Conservation (phyloP, 2,329 filamentous ascomycete species). For the Tolypocladium pustulatum region DNA sequence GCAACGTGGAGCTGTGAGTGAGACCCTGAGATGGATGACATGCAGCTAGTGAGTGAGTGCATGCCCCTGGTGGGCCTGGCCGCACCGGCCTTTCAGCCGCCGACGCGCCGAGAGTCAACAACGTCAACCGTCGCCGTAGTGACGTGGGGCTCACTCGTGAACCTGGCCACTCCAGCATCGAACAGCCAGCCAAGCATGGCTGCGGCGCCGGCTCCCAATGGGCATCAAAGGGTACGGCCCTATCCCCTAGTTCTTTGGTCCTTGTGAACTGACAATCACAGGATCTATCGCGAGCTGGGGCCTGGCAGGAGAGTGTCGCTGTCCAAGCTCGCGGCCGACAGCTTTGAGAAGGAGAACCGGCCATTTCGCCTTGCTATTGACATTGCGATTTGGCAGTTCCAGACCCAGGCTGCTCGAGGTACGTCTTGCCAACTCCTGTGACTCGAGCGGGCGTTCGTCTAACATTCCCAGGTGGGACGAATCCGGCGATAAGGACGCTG, state of each 20-base stretch:
- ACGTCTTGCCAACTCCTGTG: conserved; percentile 1
- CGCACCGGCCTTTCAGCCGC: conserved; percentile 8
- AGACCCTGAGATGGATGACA: not conserved
- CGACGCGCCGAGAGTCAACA: conserved; percentile 19
- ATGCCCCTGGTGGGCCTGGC: conserved; percentile 2
- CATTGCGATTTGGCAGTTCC: conserved; percentile 95
- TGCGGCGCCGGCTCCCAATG: conserved; percentile 28
- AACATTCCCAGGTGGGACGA: conserved; percentile 55
- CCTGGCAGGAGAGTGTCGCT: conserved; percentile 69
- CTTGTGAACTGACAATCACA: conserved; percentile 23
- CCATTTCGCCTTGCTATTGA: conserved; percentile 86
- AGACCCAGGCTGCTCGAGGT: conserved; percentile 74
- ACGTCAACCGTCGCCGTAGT: conserved; percentile 13
- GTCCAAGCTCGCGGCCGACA: conserved; percentile 69
- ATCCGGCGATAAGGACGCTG: conserved; percentile 81
- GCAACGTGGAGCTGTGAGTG: not conserved
- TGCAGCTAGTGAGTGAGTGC: not conserved
- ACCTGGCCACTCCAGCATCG: not conserved
- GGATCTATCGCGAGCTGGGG: conserved; percentile 86
- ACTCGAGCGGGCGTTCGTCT: not conserved
- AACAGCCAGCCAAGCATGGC: not conserved
- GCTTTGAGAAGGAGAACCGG: conserved; percentile 57
- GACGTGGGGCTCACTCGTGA: conserved; percentile 13
- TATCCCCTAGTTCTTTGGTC: fast-evolving
- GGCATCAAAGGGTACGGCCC: conserved; percentile 52